Conservation (phyloP, 208 protist genomes). For the Zelonia costaricensis region DNA sequence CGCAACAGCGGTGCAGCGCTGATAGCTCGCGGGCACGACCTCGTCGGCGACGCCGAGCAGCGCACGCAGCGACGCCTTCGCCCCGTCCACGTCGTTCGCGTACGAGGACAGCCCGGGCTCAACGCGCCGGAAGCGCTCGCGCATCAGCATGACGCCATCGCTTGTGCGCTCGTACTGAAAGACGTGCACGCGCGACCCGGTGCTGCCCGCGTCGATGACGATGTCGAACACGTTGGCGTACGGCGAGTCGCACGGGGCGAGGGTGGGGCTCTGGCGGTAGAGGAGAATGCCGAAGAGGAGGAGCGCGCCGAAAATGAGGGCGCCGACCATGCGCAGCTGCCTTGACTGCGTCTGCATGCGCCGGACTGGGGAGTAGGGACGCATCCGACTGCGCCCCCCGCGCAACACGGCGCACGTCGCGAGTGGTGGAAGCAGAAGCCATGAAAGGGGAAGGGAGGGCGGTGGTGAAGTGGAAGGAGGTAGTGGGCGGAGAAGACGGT, state of each 20-base stretch:
- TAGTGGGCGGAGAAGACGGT: not conserved
- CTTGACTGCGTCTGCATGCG: slow-evolving; percentile 9
- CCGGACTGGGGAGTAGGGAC: not conserved
- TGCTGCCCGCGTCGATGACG: slow-evolving; percentile 74
- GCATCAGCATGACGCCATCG: slow-evolving; percentile 28
- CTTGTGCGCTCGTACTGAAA: slow-evolving; percentile 44
- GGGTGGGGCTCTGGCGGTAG: not conserved
- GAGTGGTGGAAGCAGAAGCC: not conserved
- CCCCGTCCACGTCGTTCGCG: slow-evolving; percentile 17
- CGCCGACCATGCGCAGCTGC: slow-evolving; percentile 4
- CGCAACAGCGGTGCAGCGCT: slow-evolving; percentile 42
- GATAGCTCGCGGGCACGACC: slow-evolving; percentile 30
- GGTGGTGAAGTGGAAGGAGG: not conserved
- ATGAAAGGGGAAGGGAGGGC: not conserved
- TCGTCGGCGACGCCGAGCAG: slow-evolving; percentile 37
- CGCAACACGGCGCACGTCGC: not conserved
- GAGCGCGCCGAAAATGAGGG: slow-evolving; percentile 3
- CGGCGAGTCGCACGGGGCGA: slow-evolving; percentile 14
- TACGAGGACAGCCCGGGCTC: slow-evolving; percentile 60
- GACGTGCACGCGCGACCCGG: slow-evolving; percentile 67
- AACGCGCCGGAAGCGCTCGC: slow-evolving; percentile 43
- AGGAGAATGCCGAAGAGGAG: slow-evolving; percentile 3
- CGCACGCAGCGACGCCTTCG: slow-evolving; percentile 17
- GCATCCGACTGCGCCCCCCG: slow-evolving; percentile 5
- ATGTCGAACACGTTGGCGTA: slow-evolving; percentile 44